These are phyloP conservation scores for Tetradesmus lagerheimii DNA, from an alignment of 139 green algal species.

Conservation along the genomic window DNA sequence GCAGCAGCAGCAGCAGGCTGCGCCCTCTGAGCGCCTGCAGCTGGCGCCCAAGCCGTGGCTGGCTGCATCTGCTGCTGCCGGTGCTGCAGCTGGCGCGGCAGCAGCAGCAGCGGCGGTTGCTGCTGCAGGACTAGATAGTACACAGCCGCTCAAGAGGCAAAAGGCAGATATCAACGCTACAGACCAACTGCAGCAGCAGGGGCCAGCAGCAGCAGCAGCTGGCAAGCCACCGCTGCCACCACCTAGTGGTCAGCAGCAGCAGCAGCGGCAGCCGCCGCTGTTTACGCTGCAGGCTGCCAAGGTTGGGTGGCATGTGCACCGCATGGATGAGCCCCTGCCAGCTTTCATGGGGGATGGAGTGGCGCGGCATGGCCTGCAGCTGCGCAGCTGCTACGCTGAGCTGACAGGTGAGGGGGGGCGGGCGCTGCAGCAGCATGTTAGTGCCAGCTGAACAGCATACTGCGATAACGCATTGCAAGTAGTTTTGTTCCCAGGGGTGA, in stretches of 20 bases:
- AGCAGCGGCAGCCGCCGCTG: not conserved
- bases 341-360: conserved; percentile 34
- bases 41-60: not conserved
- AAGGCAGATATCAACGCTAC: not conserved
- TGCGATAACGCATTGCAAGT: no score
- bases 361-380: conserved; percentile 46
- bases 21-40: not conserved
- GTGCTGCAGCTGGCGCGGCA: not conserved
- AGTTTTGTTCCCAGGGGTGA: no score
- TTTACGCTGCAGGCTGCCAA: not conserved
- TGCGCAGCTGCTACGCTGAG: conserved; percentile 58
- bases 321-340: conserved; percentile 48
- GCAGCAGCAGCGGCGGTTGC: no score
- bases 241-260: conserved; percentile 1
- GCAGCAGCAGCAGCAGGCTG: not conserved
- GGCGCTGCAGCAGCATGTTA: not conserved
- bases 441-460: no score
- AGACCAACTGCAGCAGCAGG: not conserved
- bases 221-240: not conserved
- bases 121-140: not conserved
- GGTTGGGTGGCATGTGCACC: not conserved
- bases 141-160: not conserved
- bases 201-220: not conserved
- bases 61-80: not conserved
- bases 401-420: conserved; percentile 36